These are phyloP conservation scores for Paramyrothecium sp. DNA, from an alignment of 2,329 filamentous ascomycete genomes.

Conservation along the genomic window DNA sequence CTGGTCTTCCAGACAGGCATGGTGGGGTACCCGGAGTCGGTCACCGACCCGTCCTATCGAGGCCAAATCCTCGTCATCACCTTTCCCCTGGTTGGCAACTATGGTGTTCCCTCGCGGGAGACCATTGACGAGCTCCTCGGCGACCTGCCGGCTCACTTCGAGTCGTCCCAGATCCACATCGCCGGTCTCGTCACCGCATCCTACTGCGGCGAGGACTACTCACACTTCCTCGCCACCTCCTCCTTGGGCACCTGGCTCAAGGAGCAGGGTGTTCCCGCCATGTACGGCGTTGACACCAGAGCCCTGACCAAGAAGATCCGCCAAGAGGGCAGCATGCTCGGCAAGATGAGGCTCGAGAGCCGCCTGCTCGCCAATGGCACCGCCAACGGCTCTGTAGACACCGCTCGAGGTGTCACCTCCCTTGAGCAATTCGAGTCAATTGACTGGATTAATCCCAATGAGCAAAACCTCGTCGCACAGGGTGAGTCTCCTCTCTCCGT, in stretches of 20 bases:
- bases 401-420: slow-evolving; percentile 19
- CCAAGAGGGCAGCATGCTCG: slow-evolving; percentile 93
- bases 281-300: slow-evolving; percentile 93
- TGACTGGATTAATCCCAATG: slow-evolving; percentile 90
- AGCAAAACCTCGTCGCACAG: slow-evolving; percentile 88
- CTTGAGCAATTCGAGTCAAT: slow-evolving; percentile 67
- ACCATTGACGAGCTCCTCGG: slow-evolving; percentile 80
- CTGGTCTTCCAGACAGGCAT: slow-evolving; percentile 99
- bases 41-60: slow-evolving; percentile 84
- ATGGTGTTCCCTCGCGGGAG: slow-evolving; percentile 89
- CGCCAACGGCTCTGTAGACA: slow-evolving; percentile 28
- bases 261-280: slow-evolving; percentile 89
- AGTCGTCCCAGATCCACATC: slow-evolving; percentile 89
- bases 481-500: slow-evolving; percentile 59
- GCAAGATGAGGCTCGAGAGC: slow-evolving; percentile 76
- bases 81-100: slow-evolving; percentile 94
- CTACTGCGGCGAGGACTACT: slow-evolving; percentile 93
- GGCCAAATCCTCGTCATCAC: slow-evolving; percentile 96
- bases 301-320: slow-evolving; percentile 92
- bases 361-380: slow-evolving; percentile 41
- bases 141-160: slow-evolving; percentile 88
- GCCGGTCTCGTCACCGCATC: slow-evolving; percentile 87
- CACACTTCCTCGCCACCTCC: slow-evolving; percentile 86
- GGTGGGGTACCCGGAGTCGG: slow-evolving; percentile 96
- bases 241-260: slow-evolving; percentile 95